A percentile compares a stretch with the other conserved stretches of the same genome.
Conservation (phyloP, 768 basidiomycete genomes). For the Galerina marginata region DNA sequence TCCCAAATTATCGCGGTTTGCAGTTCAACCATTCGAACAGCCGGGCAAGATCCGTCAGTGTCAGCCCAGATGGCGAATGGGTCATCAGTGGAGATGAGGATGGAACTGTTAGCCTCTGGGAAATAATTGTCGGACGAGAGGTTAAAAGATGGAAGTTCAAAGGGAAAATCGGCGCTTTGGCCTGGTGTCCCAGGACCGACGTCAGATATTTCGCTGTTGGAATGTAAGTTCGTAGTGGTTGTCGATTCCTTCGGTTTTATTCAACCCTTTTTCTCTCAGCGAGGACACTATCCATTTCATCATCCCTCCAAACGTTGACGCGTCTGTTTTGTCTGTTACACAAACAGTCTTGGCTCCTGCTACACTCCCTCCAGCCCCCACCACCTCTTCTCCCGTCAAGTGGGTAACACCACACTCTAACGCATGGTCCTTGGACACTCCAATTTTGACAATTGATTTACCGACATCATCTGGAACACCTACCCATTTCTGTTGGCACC, state of each 20-base stretch:
- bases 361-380: constrained; percentile 61
- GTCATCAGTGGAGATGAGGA: constrained; percentile 89
- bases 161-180: constrained; percentile 79
- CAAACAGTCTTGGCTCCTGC: constrained; percentile 66
- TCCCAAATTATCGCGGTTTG: constrained; percentile 87
- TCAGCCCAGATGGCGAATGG: constrained; percentile 93
- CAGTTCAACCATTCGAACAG: constrained; percentile 69
- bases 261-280: constrained; percentile 46
- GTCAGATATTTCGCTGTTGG: constrained; percentile 80
- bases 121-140: constrained; percentile 86
- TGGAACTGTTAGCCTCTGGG: constrained; percentile 90
- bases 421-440: constrained; percentile 54
- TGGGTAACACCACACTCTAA: constrained; percentile 61
- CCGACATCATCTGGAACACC: constrained; percentile 72
- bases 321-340: constrained; percentile 60
- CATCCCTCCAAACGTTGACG: constrained; percentile 78
- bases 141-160: constrained; percentile 87
- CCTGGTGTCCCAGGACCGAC: constrained; percentile 93
- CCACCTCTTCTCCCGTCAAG: constrained; percentile 68
- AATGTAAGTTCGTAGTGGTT: constrained; percentile 57
- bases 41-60: constrained; percentile 73
- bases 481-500: constrained; percentile 90
- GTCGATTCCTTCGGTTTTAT: constrained; percentile 10
- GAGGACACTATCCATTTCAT: constrained; percentile 83
- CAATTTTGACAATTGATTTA: constrained; percentile 65